Evolutionary conservation across 495 filamentous ascomycete species (phyloP).

Genomic region (Annulohypoxylon maeteangense): DNA sequence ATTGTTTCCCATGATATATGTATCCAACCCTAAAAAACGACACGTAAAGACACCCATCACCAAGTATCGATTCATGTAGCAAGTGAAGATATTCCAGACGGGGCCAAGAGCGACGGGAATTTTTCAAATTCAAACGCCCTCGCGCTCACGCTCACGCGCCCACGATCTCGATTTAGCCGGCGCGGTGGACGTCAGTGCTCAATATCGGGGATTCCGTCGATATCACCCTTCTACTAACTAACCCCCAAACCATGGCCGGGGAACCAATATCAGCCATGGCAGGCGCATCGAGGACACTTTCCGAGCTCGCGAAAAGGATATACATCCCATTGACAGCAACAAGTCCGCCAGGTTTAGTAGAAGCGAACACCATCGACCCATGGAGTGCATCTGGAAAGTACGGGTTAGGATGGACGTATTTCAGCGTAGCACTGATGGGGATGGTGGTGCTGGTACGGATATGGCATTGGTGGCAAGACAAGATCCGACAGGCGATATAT

Average conservation of each 20-base stretch:
- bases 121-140: constrained; percentile 3
- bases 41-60: constrained; percentile 2
- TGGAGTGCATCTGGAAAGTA: constrained; percentile 87
- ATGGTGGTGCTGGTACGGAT: constrained; percentile 71
- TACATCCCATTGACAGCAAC: constrained; percentile 74
- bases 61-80: constrained; percentile 26
- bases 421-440: constrained; percentile 75
- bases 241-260: constrained; percentile 26
- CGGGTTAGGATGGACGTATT: constrained; percentile 87
- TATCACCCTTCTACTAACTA: neutral
- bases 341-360: constrained; percentile 74
- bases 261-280: constrained; percentile 26
- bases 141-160: neutral
- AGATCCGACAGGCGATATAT: constrained; percentile 83
- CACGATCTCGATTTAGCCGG: constrained; percentile 5
- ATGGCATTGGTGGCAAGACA: constrained; percentile 89
- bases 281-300: constrained; percentile 45
- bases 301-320: constrained; percentile 74
- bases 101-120: constrained; percentile 2
- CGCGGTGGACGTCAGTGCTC: constrained; percentile 23
- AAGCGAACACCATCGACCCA: constrained; percentile 80
- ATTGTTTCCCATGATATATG: constrained; percentile 24
- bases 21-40: neutral
- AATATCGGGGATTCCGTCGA: constrained; percentile 17
- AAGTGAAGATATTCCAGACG: constrained; percentile 1